These are phyloP conservation scores for Rubus idaeus DNA, from an alignment of 306 rosid genomes.

Conservation along the genomic window DNA sequence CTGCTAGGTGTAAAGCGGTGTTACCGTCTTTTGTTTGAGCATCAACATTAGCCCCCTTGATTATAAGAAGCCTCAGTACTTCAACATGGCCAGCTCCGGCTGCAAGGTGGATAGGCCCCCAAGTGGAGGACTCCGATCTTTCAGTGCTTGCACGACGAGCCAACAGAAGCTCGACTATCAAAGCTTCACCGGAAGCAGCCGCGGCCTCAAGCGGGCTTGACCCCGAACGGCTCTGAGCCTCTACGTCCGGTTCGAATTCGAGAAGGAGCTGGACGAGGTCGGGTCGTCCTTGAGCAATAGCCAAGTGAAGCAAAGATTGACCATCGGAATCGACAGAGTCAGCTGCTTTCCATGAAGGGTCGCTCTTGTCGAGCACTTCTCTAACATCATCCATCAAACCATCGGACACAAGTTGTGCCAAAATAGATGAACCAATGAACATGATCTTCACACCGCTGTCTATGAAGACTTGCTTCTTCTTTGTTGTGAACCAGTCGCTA, in stretches of 20 bases:
- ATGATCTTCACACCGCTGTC: slow-evolving; percentile 70
- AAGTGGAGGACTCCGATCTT: slow-evolving; percentile 39
- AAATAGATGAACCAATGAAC: slow-evolving; percentile 64
- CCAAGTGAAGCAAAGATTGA: slow-evolving; percentile 56
- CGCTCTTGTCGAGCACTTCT: slow-evolving; percentile 65
- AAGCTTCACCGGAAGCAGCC: slow-evolving; percentile 40
- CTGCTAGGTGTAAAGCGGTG: slow-evolving; percentile 74
- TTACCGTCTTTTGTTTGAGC: slow-evolving; percentile 54
- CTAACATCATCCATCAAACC: slow-evolving; percentile 68
- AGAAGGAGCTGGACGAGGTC: slow-evolving; percentile 75
- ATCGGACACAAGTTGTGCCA: slow-evolving; percentile 51
- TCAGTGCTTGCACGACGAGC: slow-evolving; percentile 62
- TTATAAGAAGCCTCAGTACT: slow-evolving; percentile 63
- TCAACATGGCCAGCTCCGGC: slow-evolving; percentile 65
- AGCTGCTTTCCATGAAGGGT: slow-evolving; percentile 54
- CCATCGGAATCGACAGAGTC: slow-evolving; percentile 58
- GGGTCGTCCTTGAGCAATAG: slow-evolving; percentile 48
- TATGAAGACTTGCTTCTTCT: slow-evolving; percentile 72
- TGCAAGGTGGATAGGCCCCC: slow-evolving; percentile 62
- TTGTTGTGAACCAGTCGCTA: slow-evolving; percentile 71
- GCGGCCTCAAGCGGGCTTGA: slow-evolving; percentile 71
- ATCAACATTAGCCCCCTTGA: slow-evolving; percentile 64
- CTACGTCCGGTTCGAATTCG: slow-evolving; percentile 62
- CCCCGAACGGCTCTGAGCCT: slow-evolving; percentile 43
- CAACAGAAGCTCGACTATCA: slow-evolving; percentile 74